Conservation (phyloP, 2,329 filamentous ascomycete genomes). For the Zymoseptoria passerinii region DNA sequence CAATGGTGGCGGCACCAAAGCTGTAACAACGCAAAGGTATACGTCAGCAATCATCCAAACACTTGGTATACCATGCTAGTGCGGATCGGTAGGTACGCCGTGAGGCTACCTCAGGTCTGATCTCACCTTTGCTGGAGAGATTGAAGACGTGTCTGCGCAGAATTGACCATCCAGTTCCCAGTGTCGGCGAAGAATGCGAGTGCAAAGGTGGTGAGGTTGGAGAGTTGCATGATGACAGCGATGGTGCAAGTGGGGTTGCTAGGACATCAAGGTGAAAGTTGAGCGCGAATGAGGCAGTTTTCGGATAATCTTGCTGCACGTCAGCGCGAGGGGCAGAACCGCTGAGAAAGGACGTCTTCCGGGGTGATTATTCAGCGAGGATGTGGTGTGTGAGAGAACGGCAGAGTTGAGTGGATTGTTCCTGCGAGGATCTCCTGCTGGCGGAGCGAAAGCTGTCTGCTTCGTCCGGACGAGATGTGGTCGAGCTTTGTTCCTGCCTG, state of each 20-base stretch:
- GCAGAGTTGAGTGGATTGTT: neutral
- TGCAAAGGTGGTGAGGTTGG: conserved; percentile 19
- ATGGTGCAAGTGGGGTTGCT: conserved; percentile 4
- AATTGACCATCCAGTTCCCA: conserved; percentile 20
- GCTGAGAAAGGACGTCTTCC: neutral
- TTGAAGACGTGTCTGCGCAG: conserved; percentile 21
- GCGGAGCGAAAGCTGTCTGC: no score
- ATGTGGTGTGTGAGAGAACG: neutral
- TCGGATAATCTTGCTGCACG: neutral
- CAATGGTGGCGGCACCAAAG: neutral
- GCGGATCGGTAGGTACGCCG: neutral
- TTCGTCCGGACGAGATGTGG: neutral
- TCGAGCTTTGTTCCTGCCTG: neutral
- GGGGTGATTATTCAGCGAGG: neutral
- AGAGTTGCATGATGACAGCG: conserved; percentile 17
- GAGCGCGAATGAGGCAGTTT: conserved; percentile 19
- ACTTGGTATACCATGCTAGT: neutral
- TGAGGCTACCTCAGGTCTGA: neutral
- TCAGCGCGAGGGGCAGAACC: neutral
- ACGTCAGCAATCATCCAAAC: neutral
- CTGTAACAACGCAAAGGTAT: neutral
- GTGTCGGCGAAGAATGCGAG: conserved; percentile 9
- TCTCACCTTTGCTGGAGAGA: conserved; percentile 18
- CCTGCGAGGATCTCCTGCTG: neutral
- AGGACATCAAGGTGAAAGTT: conserved; percentile 16